phyloP scores from a whole-genome alignment of 148 eudicot species.

The Silene conica region DNA sequence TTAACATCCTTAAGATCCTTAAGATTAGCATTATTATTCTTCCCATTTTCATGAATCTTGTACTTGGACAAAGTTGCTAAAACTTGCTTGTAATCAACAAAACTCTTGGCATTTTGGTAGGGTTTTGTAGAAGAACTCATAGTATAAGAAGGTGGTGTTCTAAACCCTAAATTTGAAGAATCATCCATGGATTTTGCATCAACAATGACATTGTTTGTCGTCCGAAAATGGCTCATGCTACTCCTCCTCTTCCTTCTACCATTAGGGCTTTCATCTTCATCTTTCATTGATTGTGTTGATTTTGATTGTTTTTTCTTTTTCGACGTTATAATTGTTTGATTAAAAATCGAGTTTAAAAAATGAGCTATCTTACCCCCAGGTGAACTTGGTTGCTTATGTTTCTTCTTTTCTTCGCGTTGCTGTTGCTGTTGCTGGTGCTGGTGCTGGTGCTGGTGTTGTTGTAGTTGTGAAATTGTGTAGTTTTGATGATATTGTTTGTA shows the following conservation, averaged over 20 bases:
- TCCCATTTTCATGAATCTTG: slow-evolving; percentile 11
- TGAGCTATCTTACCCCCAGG: slow-evolving; percentile 83
- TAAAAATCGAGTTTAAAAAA: slow-evolving; percentile 71
- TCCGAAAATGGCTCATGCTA: slow-evolving; percentile 56
- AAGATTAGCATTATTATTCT: neutral
- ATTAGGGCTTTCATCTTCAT: slow-evolving; percentile 50
- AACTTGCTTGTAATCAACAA: slow-evolving; percentile 36
- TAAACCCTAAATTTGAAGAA: slow-evolving; percentile 49
- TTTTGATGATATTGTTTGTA: slow-evolving; percentile 15
- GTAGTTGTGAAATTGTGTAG: neutral
- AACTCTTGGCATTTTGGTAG: slow-evolving; percentile 38
- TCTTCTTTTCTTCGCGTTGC: slow-evolving; percentile 50
- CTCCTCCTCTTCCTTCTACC: slow-evolving; percentile 61
- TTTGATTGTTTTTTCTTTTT: slow-evolving; percentile 40
- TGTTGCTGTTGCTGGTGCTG: neutral
- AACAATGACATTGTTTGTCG: slow-evolving; percentile 14
- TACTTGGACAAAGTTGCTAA: slow-evolving; percentile 28
- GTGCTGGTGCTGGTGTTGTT: neutral
- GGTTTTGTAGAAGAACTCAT: slow-evolving; percentile 45
- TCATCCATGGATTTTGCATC: slow-evolving; percentile 40
- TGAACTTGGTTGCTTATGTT: slow-evolving; percentile 74
- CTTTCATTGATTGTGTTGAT: slow-evolving; percentile 41
- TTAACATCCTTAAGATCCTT: too few relatives aligned
- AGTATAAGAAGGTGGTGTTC: slow-evolving; percentile 65
- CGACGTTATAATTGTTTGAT: slow-evolving; percentile 39